A percentile compares a stretch with the other conserved stretches of the same genome.
Conservation (phyloP, 2,329 filamentous ascomycete genomes). For the Fusarium subtropicale region DNA sequence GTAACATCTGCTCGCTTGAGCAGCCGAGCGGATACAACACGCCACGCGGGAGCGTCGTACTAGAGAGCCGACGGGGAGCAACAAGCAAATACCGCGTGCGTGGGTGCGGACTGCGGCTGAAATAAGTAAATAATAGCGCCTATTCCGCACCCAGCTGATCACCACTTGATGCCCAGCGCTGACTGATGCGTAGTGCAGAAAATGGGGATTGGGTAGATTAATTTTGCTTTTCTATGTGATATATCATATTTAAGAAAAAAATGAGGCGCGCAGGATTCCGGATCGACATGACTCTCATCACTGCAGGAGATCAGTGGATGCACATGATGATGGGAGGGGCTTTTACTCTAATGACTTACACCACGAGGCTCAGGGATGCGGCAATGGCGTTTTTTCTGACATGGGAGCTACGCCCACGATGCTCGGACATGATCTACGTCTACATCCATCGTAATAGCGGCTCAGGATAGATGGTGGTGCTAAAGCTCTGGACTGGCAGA, state of each 20-base stretch:
- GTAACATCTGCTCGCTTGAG: neutral
- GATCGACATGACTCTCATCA: slow-evolving; percentile 1
- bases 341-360: neutral
- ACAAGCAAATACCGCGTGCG: neutral
- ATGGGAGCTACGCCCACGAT: neutral
- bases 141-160: neutral
- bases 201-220: neutral
- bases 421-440: neutral
- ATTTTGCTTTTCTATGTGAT: neutral
- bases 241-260: neutral
- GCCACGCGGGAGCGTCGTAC: neutral
- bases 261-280: neutral
- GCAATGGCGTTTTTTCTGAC: neutral
- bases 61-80: neutral
- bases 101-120: slow-evolving; percentile 1
- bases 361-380: neutral
- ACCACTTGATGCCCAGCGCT: neutral
- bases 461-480: neutral
- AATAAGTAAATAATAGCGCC: neutral
- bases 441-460: neutral
- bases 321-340: neutral
- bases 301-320: slow-evolving; percentile 3
- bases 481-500: too few species aligned
- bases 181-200: neutral
- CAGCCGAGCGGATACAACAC: neutral